Conservation (phyloP, 495 filamentous ascomycete genomes). For the Xylaria telfairii region DNA sequence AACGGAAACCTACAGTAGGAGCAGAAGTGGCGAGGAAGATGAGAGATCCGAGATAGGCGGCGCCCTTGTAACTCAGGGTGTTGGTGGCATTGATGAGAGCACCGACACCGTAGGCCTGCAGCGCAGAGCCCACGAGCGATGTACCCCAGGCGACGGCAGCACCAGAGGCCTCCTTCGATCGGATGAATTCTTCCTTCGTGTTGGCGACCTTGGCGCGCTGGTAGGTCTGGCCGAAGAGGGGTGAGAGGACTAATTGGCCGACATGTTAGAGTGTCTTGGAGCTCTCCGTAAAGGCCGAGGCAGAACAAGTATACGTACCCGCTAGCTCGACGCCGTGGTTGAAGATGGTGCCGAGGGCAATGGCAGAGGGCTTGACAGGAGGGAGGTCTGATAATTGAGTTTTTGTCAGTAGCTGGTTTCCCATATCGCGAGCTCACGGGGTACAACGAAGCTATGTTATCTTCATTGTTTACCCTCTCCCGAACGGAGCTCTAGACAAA, state of each 20-base stretch:
- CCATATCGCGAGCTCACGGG: neutral
- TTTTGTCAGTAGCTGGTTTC: constrained; percentile 32
- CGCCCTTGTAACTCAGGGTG: constrained; percentile 94
- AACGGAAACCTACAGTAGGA: constrained; percentile 71
- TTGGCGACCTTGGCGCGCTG: constrained; percentile 89
- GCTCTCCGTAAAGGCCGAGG: neutral
- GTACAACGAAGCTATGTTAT: neutral
- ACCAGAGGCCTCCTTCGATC: constrained; percentile 87
- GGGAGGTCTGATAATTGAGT: constrained; percentile 77
- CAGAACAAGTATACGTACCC: constrained; percentile 19
- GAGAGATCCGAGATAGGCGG: constrained; percentile 87
- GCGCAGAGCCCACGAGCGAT: constrained; percentile 82
- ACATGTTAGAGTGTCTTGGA: constrained; percentile 30
- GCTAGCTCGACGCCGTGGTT: constrained; percentile 73
- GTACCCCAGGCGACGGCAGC: constrained; percentile 90
- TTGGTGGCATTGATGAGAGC: constrained; percentile 95
- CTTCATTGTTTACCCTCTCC: neutral
- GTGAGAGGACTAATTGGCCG: constrained; percentile 78
- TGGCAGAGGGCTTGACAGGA: constrained; percentile 95
- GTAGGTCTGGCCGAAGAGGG: constrained; percentile 94
- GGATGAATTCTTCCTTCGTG: constrained; percentile 94
- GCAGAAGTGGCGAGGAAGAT: constrained; percentile 92
- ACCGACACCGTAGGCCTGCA: constrained; percentile 94
- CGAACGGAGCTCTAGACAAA: neutral
- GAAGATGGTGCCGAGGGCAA: constrained; percentile 94